phyloP scores from a whole-genome alignment of 345 rosid genomes.

The Theobroma cacao region DNA sequence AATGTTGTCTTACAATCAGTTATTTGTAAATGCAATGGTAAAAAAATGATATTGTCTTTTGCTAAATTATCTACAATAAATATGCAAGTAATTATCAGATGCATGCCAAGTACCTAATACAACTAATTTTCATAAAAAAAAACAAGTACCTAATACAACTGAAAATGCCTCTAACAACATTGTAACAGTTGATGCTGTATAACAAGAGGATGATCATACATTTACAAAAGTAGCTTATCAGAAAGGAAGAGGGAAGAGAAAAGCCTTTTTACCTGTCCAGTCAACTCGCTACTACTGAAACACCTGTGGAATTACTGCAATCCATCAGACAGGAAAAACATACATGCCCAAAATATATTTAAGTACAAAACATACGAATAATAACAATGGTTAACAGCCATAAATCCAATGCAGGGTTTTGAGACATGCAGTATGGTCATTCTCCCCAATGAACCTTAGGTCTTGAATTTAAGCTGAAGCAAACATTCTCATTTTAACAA shows the following conservation, averaged over 20 bases:
- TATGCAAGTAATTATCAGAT: neutral
- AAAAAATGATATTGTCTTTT: neutral
- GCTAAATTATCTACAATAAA: neutral
- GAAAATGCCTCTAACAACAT: neutral
- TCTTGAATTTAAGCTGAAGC: neutral
- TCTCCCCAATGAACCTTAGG: neutral
- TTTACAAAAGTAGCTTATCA: neutral
- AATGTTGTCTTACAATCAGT: neutral
- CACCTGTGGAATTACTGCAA: conserved; percentile 45
- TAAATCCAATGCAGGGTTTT: neutral
- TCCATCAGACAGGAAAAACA: conserved; percentile 15
- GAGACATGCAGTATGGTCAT: neutral
- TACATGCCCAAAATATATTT: neutral
- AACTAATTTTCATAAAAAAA: too few species aligned
- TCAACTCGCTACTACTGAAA: conserved; percentile 56
- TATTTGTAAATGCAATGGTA: neutral
- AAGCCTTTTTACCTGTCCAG: conserved; percentile 60
- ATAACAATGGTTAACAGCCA: neutral
- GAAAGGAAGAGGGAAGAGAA: neutral
- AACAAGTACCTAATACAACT: neutral
- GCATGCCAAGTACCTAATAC: neutral
- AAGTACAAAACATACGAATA: neutral
- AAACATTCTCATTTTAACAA: neutral
- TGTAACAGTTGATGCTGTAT: neutral
- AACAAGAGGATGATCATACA: neutral